Evolutionary conservation across 352 stramenopile species (phyloP), one percentile per base, ranked within the genome.

Genomic region (Phytophthora gonapodyides): DNA sequence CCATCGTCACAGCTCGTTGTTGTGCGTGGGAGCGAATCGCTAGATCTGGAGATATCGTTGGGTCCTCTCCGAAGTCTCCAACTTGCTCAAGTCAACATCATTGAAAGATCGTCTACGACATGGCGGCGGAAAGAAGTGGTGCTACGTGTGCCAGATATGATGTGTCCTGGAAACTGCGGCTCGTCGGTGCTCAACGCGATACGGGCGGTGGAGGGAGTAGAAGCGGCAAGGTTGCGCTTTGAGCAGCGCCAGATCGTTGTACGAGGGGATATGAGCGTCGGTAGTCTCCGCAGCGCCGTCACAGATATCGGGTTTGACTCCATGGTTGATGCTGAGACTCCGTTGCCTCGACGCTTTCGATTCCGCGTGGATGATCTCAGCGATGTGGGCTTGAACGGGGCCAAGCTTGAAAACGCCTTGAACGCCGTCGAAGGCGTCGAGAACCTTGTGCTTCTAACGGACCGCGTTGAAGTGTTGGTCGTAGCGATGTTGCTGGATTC

Each of bases 111-210:
- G 7, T 57, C 67, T 17, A 68, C 74, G 34, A 21, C 45, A 9
- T 92, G 83, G 83, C 64, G 69, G 11, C 63, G 58, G 34, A 88
- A 89, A 61, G 77, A 92, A 62, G 67, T 92, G 34, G 78, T 89
- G 24, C 49, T 94, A 10, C 61, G 66, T 16, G 77, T 94, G 10
- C 64, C 75, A 24, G 86, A 87, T 17, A 94, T 94, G 80, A 94
- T 94, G 84, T 94, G 86, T 50, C 71, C 80, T 13, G 73, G 69
- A 35, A 93, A 91, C 43, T 94, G 86, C 44, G 86, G 86, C 12
- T 74, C 67, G n/a, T 85, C 84, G 2, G 80, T 94, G 17, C 60
- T 94, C 19, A 86, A 84, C 35, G 78, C 83, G 5, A 53, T 88
- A 10, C 71, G 64, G 0, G 66, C 59, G 40, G 72, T 88, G 13